Evolutionary conservation across 108 stramenopile genomes (phyloP), one percentile per base, ranked within the genome.

Genomic region (Conticribra guillardii): DNA sequence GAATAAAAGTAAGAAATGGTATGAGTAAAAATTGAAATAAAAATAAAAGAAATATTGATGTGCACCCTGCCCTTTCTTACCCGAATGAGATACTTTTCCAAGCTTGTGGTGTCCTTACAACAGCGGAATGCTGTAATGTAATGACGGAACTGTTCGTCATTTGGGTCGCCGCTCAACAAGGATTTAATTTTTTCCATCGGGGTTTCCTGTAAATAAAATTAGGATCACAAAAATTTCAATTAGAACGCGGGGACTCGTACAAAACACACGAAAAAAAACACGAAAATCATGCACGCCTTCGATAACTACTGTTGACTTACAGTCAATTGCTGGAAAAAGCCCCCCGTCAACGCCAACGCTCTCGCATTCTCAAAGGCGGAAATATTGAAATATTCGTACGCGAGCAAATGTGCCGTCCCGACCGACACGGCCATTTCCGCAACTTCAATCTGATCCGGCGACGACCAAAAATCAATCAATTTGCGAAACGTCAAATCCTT

Each of bases 321-420:
- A 5, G 4, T 62, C 37, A 34, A 47, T 26, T 62, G 61, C 15
- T 62, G 41, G 22, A 62, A 45, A 28, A 62, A 62, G 21, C 45
- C 61, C 41, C 61, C 61, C 17, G 21, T 46, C 15, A 41, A 45
- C 21, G 45, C 45, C 34, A 62, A 28, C 0, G 41, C 26, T 0
- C 17, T 27, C 19, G 45, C 44, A 62, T 46, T 27, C 2, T 29
- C 24, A 27, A 19, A 15, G 9, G 41, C 61, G 0, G 24, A 23
- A 17, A 62, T 19, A 15, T 48, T 22, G 0, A 44, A 46, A 48
- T 62, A 62, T 29, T 62, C 61, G 3, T 62, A 47, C 0, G 61
- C 61, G 0, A 62, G 61, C 45, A 62, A 26, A 24, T 62, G 61
- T 4, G 23, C 9, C 8, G 61, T 62, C 16, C 61, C 47, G 15